phyloP scores from a whole-genome alignment of 1,284 basidiomycete genomes.

The Puccinia coronata region DNA sequence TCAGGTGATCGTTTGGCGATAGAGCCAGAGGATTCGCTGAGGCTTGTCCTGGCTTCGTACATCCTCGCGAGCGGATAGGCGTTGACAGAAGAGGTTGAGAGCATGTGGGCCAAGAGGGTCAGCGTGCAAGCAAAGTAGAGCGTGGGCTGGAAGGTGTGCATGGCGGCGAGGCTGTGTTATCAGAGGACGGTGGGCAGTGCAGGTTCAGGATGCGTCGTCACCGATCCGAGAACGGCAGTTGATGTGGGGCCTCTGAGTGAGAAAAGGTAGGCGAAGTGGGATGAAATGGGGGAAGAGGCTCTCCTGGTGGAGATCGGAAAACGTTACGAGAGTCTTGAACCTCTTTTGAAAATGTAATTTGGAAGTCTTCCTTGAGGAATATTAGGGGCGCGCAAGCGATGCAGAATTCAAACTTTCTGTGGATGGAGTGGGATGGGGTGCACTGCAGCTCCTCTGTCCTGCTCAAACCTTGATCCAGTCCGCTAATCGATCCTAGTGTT shows the following conservation, averaged over 20 bases:
- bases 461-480: not conserved
- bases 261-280: not conserved
- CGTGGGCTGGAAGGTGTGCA: not conserved
- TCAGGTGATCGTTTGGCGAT: slow-evolving; percentile 15
- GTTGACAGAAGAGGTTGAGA: not conserved
- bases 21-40: not conserved
- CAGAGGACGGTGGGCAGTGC: no score
- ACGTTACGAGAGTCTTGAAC: no score
- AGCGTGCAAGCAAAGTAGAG: not conserved
- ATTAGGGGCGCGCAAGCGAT: not conserved
- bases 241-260: no score
- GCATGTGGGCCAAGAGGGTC: not conserved
- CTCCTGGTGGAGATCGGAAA: not conserved
- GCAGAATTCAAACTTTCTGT: no score
- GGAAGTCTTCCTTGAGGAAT: no score
- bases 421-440: not conserved
- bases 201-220: no score
- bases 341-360: no score
- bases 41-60: not conserved
- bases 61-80: slow-evolving; percentile 6
- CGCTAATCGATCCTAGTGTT: slow-evolving; percentile 29
- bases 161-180: not conserved
- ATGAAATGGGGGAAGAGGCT: not conserved
- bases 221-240: no score
- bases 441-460: not conserved